These are phyloP conservation scores for Calonectria hongkongensis DNA, from an alignment of 2,329 filamentous ascomycete species.

Conservation along the genomic window DNA sequence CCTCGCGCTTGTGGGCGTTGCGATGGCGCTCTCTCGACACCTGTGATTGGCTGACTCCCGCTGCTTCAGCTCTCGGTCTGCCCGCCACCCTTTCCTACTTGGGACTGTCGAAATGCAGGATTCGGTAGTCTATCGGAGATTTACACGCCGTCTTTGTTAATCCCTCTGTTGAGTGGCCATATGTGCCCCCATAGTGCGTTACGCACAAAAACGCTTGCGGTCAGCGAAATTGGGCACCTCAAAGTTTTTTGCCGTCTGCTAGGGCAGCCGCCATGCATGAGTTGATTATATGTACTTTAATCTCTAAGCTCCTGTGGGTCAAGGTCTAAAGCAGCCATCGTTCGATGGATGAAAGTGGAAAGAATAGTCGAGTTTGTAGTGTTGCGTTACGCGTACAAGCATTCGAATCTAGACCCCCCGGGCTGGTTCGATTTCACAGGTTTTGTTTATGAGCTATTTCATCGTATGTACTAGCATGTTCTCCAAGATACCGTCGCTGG, in stretches of 20 bases:
- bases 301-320: background rate
- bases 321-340: conserved; percentile 22
- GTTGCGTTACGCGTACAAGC: background rate
- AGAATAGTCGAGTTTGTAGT: conserved; percentile 14
- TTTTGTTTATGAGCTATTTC: conserved; percentile 1
- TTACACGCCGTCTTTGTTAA: conserved; percentile 43
- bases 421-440: background rate
- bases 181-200: background rate
- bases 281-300: conserved; percentile 13
- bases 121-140: conserved; percentile 48
- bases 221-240: background rate
- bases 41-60: conserved; percentile 43
- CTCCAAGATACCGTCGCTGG: background rate
- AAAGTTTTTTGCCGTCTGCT: conserved; percentile 5
- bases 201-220: background rate
- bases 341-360: conserved; percentile 14
- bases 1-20: conserved; percentile 26
- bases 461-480: background rate
- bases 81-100: conserved; percentile 52
- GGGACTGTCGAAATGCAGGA: conserved; percentile 48
- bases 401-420: background rate
- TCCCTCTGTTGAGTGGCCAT: background rate
- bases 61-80: conserved; percentile 55
- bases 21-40: conserved; percentile 23
- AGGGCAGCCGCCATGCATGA: conserved; percentile 5